These are phyloP conservation scores for Rubroshorea leprosula DNA, from an alignment of 345 rosid genomes.

Conservation along the genomic window DNA sequence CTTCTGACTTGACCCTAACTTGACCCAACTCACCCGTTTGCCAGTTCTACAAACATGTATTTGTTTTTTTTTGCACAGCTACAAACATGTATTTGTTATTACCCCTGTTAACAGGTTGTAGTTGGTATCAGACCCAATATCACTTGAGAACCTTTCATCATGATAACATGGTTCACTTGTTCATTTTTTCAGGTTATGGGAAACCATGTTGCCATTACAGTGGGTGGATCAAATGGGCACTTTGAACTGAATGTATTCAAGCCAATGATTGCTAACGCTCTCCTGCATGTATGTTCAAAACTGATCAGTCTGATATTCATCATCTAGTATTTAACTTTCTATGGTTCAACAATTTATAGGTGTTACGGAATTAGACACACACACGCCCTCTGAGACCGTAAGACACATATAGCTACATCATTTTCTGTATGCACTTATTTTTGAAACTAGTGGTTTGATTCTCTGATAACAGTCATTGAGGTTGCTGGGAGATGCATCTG, in stretches of 20 bases:
- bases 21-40: too few species aligned
- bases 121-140: too few species aligned
- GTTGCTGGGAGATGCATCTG: conserved; percentile 90
- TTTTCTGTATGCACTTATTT: conserved; percentile 1
- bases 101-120: too few species aligned
- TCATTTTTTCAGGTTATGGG: conserved; percentile 72
- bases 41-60: too few species aligned
- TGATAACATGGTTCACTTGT: background rate
- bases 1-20: too few species aligned
- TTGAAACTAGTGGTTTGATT: background rate
- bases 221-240: conserved; percentile 97
- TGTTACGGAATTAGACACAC: background rate
- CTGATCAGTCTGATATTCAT: background rate
- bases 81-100: too few species aligned
- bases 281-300: conserved; percentile 57
- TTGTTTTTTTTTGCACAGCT: too few species aligned
- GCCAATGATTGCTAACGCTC: conserved; percentile 90
- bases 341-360: background rate
- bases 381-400: background rate
- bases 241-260: conserved; percentile 92
- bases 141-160: conserved; percentile 1
- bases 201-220: conserved; percentile 80
- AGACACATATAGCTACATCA: background rate
- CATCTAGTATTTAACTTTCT: background rate
- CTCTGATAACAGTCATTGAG: conserved; percentile 55